Evolutionary conservation across 2,329 filamentous ascomycete genomes (phyloP).

Genomic region (Diaporthe ilicicola): DNA sequence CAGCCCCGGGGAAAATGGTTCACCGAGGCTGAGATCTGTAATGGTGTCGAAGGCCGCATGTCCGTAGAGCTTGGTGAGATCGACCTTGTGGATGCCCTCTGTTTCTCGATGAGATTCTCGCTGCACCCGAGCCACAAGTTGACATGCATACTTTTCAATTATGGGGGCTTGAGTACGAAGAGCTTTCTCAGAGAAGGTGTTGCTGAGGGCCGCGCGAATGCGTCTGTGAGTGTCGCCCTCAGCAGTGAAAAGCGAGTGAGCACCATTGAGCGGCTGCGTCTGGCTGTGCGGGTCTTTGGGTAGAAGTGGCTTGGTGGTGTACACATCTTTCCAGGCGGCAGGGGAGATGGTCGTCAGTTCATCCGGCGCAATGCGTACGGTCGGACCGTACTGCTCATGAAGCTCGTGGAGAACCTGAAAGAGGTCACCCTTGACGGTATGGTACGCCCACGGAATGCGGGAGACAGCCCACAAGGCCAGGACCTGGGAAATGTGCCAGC

Average conservation of each 20-base stretch:
- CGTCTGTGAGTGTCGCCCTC: neutral
- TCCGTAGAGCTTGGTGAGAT: neutral
- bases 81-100: neutral
- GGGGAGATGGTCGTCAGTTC: neutral
- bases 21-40: constrained; percentile 30
- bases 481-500: constrained; percentile 4
- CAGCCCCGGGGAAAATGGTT: constrained; percentile 10
- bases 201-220: neutral
- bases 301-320: neutral
- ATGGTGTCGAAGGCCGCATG: constrained; percentile 42
- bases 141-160: neutral
- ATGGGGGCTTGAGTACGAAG: neutral
- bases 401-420: constrained; percentile 11
- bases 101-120: neutral
- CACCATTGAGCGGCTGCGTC: neutral
- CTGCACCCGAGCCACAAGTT: neutral
- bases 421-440: constrained; percentile 17
- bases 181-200: neutral
- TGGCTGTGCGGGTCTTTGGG: neutral
- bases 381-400: constrained; percentile 14
- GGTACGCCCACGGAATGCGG: constrained; percentile 24
- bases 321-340: neutral
- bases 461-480: constrained; percentile 25
- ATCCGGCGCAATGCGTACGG: neutral
- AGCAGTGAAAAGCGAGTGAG: constrained; percentile 5